Percentiles rank a stretch among this genome's conserved stretches.
Conservation (phyloP, 1,284 basidiomycete genomes). For the Caloboletus inedulis region DNA sequence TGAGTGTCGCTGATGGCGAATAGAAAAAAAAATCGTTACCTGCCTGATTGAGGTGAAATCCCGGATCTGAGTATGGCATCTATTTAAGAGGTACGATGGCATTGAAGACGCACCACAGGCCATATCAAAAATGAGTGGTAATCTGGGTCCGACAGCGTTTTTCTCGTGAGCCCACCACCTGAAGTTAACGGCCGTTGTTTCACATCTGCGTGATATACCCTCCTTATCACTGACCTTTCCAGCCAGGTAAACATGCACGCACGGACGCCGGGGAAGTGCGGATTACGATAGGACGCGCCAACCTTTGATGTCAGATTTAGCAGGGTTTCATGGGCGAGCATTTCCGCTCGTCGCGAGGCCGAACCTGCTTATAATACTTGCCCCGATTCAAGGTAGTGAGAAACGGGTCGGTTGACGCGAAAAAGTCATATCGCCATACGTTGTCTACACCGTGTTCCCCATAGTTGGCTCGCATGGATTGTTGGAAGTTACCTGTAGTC, state of each 20-base stretch:
- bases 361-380: slow-evolving; percentile 32
- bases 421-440: slow-evolving; percentile 38
- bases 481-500: slow-evolving; percentile 48
- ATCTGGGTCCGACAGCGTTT: slow-evolving; percentile 10
- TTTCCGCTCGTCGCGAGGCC: not conserved
- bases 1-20: slow-evolving; percentile 7
- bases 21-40: slow-evolving; percentile 13
- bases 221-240: slow-evolving; percentile 39
- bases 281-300: slow-evolving; percentile 65
- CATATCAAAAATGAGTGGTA: slow-evolving; percentile 31
- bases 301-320: slow-evolving; percentile 38
- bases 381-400: slow-evolving; percentile 10
- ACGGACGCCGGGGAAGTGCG: slow-evolving; percentile 67
- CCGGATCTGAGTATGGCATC: not conserved
- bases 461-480: slow-evolving; percentile 71
- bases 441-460: slow-evolving; percentile 62
- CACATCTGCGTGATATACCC: not conserved
- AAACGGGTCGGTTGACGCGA: not conserved
- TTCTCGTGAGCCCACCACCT: slow-evolving; percentile 30
- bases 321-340: not conserved
- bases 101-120: slow-evolving; percentile 29
- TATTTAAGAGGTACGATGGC: not conserved
- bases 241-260: slow-evolving; percentile 54
- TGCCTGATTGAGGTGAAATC: slow-evolving; percentile 17
- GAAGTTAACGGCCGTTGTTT: not conserved